Percentiles rank a stretch among this genome's conserved stretches.
These are phyloP conservation scores for Pichiaceae sp. DNA, from an alignment of 1,139 yeast genomes.

Conservation along the genomic window DNA sequence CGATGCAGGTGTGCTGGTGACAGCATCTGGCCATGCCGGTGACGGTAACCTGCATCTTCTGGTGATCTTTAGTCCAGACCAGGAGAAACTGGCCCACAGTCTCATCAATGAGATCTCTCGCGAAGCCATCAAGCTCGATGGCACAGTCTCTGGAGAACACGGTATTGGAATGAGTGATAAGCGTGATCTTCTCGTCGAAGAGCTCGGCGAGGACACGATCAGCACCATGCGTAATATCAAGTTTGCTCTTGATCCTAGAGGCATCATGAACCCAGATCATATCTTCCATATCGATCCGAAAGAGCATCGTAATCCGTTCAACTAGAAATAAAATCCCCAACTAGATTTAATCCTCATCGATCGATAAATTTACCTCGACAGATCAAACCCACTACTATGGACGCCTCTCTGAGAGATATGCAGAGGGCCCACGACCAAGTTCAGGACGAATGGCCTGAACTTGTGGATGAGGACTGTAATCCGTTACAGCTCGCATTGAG, in stretches of 20 bases:
- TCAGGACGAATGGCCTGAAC: slow-evolving; percentile 26
- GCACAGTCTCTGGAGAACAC: slow-evolving; percentile 60
- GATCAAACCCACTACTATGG: slow-evolving; percentile 1
- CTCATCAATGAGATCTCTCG: slow-evolving; percentile 43
- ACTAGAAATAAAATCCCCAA: slow-evolving; percentile 2
- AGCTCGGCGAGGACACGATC: slow-evolving; percentile 43
- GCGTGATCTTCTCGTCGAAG: slow-evolving; percentile 37
- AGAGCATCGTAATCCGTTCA: slow-evolving; percentile 28
- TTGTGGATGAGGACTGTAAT: slow-evolving; percentile 41
- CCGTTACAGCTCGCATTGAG: slow-evolving; percentile 81
- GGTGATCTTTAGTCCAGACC: slow-evolving; percentile 36
- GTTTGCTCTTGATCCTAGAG: slow-evolving; percentile 45
- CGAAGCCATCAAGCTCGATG: slow-evolving; percentile 41
- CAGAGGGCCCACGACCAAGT: slow-evolving; percentile 6
- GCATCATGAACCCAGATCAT: slow-evolving; percentile 54
- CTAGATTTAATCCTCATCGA: neutral
- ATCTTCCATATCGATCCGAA: slow-evolving; percentile 48
- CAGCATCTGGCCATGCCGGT: slow-evolving; percentile 52
- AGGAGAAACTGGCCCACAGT: slow-evolving; percentile 23
- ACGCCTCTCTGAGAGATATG: slow-evolving; percentile 4
- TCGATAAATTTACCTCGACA: neutral
- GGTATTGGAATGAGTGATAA: slow-evolving; percentile 53
- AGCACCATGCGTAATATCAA: slow-evolving; percentile 50
- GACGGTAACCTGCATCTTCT: slow-evolving; percentile 52
- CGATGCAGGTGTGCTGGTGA: slow-evolving; percentile 35